phyloP scores from a whole-genome alignment of 2,329 filamentous ascomycete species.

The Xenoacremonium recifei region DNA sequence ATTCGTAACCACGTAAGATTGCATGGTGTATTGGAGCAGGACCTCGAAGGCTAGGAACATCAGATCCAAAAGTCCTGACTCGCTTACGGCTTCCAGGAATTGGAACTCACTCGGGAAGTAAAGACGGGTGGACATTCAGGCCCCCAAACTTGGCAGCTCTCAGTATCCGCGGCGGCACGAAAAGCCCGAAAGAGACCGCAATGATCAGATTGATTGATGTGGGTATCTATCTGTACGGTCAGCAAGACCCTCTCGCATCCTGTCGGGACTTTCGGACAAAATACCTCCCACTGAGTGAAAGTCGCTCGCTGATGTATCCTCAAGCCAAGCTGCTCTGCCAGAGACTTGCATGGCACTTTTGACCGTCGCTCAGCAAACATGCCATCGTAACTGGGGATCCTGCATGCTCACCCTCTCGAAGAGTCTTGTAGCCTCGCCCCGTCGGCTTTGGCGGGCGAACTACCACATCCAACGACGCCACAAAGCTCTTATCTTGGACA shows the following conservation, averaged over 20 bases:
- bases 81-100: background rate
- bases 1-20: slow-evolving; percentile 59
- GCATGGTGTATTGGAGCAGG: slow-evolving; percentile 84
- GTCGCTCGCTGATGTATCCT: slow-evolving; percentile 74
- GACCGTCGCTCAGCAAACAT: slow-evolving; percentile 1
- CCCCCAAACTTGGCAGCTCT: slow-evolving; percentile 74
- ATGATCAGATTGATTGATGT: slow-evolving; percentile 72
- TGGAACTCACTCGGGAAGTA: slow-evolving; percentile 71
- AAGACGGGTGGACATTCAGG: slow-evolving; percentile 88
- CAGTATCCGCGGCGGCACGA: slow-evolving; percentile 78
- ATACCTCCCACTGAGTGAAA: slow-evolving; percentile 77
- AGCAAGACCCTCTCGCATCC: slow-evolving; percentile 2
- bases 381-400: background rate
- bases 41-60: slow-evolving; percentile 66
- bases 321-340: slow-evolving; percentile 63
- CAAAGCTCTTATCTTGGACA: slow-evolving; percentile 46
- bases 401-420: slow-evolving; percentile 58
- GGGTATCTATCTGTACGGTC: slow-evolving; percentile 49
- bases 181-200: slow-evolving; percentile 90
- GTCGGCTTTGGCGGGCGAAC: slow-evolving; percentile 75
- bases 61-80: slow-evolving; percentile 3
- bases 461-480: slow-evolving; percentile 82
- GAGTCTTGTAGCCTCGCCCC: slow-evolving; percentile 69
- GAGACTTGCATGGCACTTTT: slow-evolving; percentile 69
- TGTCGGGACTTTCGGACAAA: slow-evolving; percentile 18